Evolutionary conservation across 2,329 filamentous ascomycete genomes (phyloP), one percentile per base, ranked within the genome.

Genomic region (Coleophoma eucalyptorum): DNA sequence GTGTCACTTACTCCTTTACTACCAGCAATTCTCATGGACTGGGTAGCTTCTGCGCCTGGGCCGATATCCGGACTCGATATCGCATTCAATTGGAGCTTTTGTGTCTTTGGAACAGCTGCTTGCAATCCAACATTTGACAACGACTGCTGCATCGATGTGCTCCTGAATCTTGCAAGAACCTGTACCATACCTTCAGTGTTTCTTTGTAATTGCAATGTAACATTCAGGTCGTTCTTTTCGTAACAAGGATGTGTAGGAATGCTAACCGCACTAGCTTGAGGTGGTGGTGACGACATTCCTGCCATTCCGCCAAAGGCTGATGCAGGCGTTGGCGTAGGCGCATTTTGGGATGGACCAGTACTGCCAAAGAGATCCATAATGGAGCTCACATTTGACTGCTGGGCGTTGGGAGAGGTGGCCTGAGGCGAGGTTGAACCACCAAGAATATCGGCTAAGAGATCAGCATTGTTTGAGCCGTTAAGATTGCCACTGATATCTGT

Each of bases 71-170:
- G 74, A 57, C 83, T 89, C 58, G 90, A 96, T 58, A 99, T 96
- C 52, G 87, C 90, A 67, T 95, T 87, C 58, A 99, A 74, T 67
- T 97, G 91, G 62, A 99, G 72, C 68, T 94, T 96, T 72, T 99
- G 94, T 42, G 89, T 90, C 72, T 97, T 99, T 8, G 94, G 94
- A 49, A 99, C 94, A 1, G 94, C 94, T 41, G 93, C 94, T 69
- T 99, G 94, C 58, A 99, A 69, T 21, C 89, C 90, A 31, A 97
- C 89, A 43, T 80, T 82, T 15, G 84, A 84, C 45, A 97, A 76
- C 13, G 75, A 72, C 13, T 77, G 78, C 31, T 86, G 82, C 51
- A 78, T 77, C 13, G 85, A 87, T 0, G 73, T 80, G 68, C 97
- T 97, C 37, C 81, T 82, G 77, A 99, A 99, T 8, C 85, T 84